Evolutionary conservation across 2,329 filamentous ascomycete genomes (phyloP).

Genomic region (Colletotrichum tamarilloi): DNA sequence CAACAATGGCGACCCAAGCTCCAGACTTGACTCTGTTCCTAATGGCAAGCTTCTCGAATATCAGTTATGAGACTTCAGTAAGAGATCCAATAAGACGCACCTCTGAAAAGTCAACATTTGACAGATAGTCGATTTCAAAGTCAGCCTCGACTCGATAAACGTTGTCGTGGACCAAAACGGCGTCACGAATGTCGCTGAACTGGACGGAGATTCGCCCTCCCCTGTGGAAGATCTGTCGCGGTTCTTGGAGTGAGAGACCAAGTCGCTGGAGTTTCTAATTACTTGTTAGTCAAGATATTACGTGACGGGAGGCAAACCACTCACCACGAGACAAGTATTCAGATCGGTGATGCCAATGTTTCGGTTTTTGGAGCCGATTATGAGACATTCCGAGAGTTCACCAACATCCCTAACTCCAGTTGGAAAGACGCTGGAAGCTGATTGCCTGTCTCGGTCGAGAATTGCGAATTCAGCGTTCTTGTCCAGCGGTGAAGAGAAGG

Average conservation of each 20-base stretch:
- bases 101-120: slow-evolving; percentile 56
- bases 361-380: slow-evolving; percentile 9
- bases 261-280: slow-evolving; percentile 38
- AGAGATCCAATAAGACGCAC: slow-evolving; percentile 38
- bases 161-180: slow-evolving; percentile 61
- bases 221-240: slow-evolving; percentile 44
- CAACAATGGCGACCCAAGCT: slow-evolving; percentile 21
- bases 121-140: slow-evolving; percentile 60
- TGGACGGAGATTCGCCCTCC: slow-evolving; percentile 62
- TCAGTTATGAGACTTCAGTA: not conserved
- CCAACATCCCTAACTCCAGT: not conserved
- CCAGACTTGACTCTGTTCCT: slow-evolving; percentile 1
- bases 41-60: slow-evolving; percentile 26
- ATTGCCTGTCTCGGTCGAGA: not conserved
- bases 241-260: slow-evolving; percentile 50
- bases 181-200: slow-evolving; percentile 71
- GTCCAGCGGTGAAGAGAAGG: slow-evolving; percentile 48
- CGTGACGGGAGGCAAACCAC: slow-evolving; percentile 31
- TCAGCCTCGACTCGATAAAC: slow-evolving; percentile 54
- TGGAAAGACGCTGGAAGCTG: not conserved
- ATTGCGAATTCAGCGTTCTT: not conserved
- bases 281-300: not conserved
- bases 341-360: slow-evolving; percentile 49
- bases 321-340: slow-evolving; percentile 57
- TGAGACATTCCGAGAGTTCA: slow-evolving; percentile 22